Evolutionary conservation across 306 rosid genomes (phyloP).

Genomic region (Rosa chinensis): DNA sequence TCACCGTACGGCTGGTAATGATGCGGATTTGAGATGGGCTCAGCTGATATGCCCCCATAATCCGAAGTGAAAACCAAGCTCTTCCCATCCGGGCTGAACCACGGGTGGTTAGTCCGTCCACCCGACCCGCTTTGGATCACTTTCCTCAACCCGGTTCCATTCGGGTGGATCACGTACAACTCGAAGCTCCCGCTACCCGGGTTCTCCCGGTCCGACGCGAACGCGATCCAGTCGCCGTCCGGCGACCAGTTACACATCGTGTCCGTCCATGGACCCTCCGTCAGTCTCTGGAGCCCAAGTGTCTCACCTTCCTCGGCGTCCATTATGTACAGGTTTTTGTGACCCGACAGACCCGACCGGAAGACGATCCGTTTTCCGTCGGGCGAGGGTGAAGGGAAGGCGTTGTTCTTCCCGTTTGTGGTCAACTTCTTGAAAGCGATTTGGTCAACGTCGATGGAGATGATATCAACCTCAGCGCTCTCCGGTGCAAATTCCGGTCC

Average conservation of each 20-base stretch:
- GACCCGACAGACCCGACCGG: conserved; percentile 70
- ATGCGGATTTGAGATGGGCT: conserved; percentile 87
- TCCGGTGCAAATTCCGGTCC: conserved; percentile 67
- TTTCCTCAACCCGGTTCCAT: conserved; percentile 73
- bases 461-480: conserved; percentile 56
- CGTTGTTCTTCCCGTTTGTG: conserved; percentile 69
- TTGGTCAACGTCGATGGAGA: conserved; percentile 41
- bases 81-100: conserved; percentile 74
- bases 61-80: conserved; percentile 63
- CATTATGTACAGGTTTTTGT: conserved; percentile 72
- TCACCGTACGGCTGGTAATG: conserved; percentile 85
- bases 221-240: conserved; percentile 78
- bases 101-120: conserved; percentile 76
- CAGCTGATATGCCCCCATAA: conserved; percentile 71
- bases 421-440: conserved; percentile 49
- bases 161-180: conserved; percentile 66
- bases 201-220: conserved; percentile 61
- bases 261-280: conserved; percentile 75
- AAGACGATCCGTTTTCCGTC: conserved; percentile 84
- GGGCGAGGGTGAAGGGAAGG: conserved; percentile 70
- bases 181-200: conserved; percentile 71
- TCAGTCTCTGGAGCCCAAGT: conserved; percentile 41
- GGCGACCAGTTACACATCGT: conserved; percentile 94
- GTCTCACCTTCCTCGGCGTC: conserved; percentile 66
- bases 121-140: conserved; percentile 60